Evolutionary conservation across 2,329 filamentous ascomycete genomes (phyloP).

Genomic region (Beauveria sp.): DNA sequence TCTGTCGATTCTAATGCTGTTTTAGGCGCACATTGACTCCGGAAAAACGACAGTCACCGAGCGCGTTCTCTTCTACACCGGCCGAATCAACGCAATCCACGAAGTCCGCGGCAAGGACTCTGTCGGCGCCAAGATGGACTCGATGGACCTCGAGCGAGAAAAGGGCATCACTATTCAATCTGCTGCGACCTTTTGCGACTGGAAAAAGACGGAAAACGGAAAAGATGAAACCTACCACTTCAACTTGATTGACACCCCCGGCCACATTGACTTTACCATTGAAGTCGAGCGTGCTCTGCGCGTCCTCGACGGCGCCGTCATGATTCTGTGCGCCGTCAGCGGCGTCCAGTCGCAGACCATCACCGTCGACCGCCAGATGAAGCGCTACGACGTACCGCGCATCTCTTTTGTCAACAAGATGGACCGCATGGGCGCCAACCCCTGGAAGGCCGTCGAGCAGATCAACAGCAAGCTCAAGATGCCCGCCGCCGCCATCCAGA

Average conservation of each 20-base stretch:
- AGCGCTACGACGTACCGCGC: conserved; percentile 90
- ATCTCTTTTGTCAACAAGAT: conserved; percentile 99
- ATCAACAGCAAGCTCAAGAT: conserved; percentile 96
- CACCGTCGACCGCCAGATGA: conserved; percentile 97
- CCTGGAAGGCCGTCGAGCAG: conserved; percentile 94
- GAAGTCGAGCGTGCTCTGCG: conserved; percentile 93
- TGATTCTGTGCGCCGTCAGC: conserved; percentile 96
- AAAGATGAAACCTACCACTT: conserved; percentile 90
- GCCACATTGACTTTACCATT: conserved; percentile 98
- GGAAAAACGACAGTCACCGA: conserved; percentile 97
- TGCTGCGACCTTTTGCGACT: conserved; percentile 95
- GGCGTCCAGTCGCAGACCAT: conserved; percentile 98
- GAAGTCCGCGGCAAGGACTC: conserved; percentile 93
- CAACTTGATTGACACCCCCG: conserved; percentile 97
- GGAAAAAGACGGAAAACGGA: conserved; percentile 78
- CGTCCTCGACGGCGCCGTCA: conserved; percentile 92
- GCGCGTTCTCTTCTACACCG: conserved; percentile 95
- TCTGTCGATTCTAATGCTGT: conserved; percentile 14
- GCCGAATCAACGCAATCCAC: conserved; percentile 93
- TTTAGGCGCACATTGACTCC: conserved; percentile 90
- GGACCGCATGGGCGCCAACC: conserved; percentile 97
- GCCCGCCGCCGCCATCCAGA: conserved; percentile 84
- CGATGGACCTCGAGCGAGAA: conserved; percentile 96
- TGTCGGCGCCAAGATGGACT: conserved; percentile 98
- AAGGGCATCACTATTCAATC: conserved; percentile 99